Base-by-base conservation (phyloP, 164 flowering plant species). In the Buxus sempervirens region DNA sequence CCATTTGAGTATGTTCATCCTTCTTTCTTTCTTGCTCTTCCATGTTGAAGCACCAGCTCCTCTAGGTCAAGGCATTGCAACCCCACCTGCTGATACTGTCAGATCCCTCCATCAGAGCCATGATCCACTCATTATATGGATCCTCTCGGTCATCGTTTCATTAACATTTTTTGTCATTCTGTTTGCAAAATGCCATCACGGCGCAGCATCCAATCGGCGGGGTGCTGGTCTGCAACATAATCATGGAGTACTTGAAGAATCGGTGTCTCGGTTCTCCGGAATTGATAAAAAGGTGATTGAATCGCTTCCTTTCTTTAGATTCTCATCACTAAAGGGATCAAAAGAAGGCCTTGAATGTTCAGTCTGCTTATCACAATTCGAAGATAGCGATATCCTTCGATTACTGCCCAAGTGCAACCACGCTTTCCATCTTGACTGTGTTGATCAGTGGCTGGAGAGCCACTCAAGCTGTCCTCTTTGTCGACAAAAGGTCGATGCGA, bases 401-500 rank as follows among this genome's bases (percentile, higher is more conserved):
- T 65, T 94, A 36, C 74, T 94, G 20, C 98, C 98, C 0, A 85
- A 84, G 63, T 94, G 97, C 73, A 86, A 81, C 38, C 98, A 94
- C 65, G 97, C 96, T 18, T 94, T 94, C 64, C 98, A 94, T 66
- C 80, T 89, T 28, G 74, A 57, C 23, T 94, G 98, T 67, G 80
- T 94, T 21, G 98, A 91, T 67, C 80, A 75, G 58, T 94, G 98
- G 98, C 93, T 94, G 12, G 96, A 90, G 67, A 85, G 77, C 32
- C 98, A 94, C 73, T 86, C 97, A 0, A 91, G 82, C 64, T 94
- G 98, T 58, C 98, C 98, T 41, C 79, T 94, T 25, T 94, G 98
- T 70, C 72, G 98, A 54, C 73, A 72, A 41, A 83, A 73, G 62
- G 75, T 94, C 45, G 78, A 75, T 24, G 57, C 77, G 0, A 51